Base-by-base conservation (phyloP, 192 early-diverging fungal species). In the Mortierella claussenii region DNA sequence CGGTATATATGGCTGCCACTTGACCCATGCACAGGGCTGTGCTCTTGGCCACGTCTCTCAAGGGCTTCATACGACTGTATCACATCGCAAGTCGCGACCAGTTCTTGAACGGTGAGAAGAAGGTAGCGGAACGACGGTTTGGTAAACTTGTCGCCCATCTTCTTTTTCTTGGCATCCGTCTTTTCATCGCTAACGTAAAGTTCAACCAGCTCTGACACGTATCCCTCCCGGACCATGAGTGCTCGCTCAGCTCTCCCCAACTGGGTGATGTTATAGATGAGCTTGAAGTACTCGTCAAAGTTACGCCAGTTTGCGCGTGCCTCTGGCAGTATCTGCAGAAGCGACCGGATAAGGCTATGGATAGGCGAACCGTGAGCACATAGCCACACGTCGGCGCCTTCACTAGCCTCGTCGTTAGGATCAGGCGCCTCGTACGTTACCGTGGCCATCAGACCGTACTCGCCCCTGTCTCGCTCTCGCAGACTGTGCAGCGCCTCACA, bases 121-220 rank as follows among this genome's bases (percentile, higher is more conserved):
- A 83, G 42, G 36, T 71, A 71, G 24, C 73, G 56, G 50, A 83
- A 83, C 7, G 79, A 52, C 4, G 81, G 81, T 23, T 76, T 68
- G 1, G 81, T 80, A 56, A 83, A 83, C 63, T 83, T 83, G 56
- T 83, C 81, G 23, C 81, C 81, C 81, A 83, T 83, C 58, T 69
- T 79, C 58, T 69, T 66, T 52, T 80, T 78, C 54, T 74, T 67
- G 45, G 51, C 46, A 21, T 73, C 70, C 26, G 42, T 33, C 23
- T 46, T 66, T 48, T 83, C 81, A 31, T 83, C 81, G 37, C 63
- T 48, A 10, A 73, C 55, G 27, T 80, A 83, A 48, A 83, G 64
- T 32, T 78, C 68, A 9, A 71, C 46, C 11, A 80, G 56, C 20
- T 78, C 71, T 5, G 79, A 54, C 20, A 83, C 20, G 23, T 76